Evolutionary conservation across 2,329 filamentous ascomycete species (phyloP), one percentile per base, ranked within the genome.

Genomic region (Emydomyces testavorans): DNA sequence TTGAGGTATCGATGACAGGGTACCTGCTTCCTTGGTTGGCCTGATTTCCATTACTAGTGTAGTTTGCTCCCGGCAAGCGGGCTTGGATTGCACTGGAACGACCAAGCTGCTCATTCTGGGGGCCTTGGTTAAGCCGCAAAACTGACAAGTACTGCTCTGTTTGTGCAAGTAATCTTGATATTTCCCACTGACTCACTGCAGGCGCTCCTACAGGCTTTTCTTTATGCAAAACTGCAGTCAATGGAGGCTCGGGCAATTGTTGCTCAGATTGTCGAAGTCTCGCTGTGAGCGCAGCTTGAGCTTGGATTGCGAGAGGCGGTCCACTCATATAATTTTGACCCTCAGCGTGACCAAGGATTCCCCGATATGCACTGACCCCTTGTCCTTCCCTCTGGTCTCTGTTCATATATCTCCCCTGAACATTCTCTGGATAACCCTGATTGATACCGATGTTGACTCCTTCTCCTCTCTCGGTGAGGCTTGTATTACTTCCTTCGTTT

Each of bases 141-240:
- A 37, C 15, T 8, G 44, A 38, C 10, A 46, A 20, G 34, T 46
- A 46, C 16, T 46, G 44, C 36, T 46, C 44, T 10, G 44, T 46
- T 20, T 23, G 31, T 32, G 44, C 35, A 31, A 46, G 34, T 11
- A 46, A 28, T 10, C 35, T 39, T 4, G 44, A 28, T 32, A 46
- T 23, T 21, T 46, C 35, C 23, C 39, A 16, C 10, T 46, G 15
- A 23, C 24, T 39, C 7, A 46, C 32, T 23, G 44, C 23, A 15
- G 44, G 35, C 44, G 39, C 39, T 3, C 34, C 18, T 11, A 18
- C 36, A 11, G 44, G 35, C 34, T 26, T 41, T 41, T 48, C 28
- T 26, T 40, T 41, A 35, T 37, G 46, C 23, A 48, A 28, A 8
- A 31, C 37, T 7, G 28, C 36, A 28, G 46, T 48, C 46, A 48